A percentile compares a stretch with the other conserved stretches of the same genome.
phyloP scores from a whole-genome alignment of 192 early-diverging fungal species.

The Coemansia sp. region DNA sequence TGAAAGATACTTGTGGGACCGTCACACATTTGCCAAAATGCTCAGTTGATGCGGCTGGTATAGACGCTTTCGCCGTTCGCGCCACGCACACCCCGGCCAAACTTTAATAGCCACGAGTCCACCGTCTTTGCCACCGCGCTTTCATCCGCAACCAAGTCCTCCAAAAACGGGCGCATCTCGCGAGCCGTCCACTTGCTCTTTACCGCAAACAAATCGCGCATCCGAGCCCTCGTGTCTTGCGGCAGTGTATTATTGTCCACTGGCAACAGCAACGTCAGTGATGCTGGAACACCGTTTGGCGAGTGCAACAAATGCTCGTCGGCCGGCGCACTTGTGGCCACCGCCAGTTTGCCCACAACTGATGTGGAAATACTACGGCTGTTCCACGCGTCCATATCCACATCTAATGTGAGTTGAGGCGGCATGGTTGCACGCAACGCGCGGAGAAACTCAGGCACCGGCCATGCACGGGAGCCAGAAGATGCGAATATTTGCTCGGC shows the following conservation, averaged over 20 bases:
- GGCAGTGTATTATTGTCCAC: conserved; percentile 28
- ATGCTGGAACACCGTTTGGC: conserved; percentile 8
- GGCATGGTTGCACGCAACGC: conserved; percentile 44
- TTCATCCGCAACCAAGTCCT: conserved; percentile 34
- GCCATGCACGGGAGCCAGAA: conserved; percentile 36
- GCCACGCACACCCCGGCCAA: conserved; percentile 28
- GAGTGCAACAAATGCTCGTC: conserved; percentile 26
- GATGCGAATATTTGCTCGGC: conserved; percentile 47
- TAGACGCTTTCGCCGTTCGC: conserved; percentile 37
- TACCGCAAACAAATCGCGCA: conserved; percentile 39
- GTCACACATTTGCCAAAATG: not conserved
- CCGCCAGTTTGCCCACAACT: conserved; percentile 43
- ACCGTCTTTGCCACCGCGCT: conserved; percentile 21
- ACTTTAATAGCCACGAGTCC: conserved; percentile 46
- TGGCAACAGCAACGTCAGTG: conserved; percentile 25
- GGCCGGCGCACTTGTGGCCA: conserved; percentile 21
- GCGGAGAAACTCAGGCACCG: conserved; percentile 30
- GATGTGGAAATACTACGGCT: conserved; percentile 31
- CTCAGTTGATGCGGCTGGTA: conserved; percentile 26
- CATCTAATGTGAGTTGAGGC: conserved; percentile 28
- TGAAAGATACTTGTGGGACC: no score
- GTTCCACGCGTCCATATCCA: conserved; percentile 16
- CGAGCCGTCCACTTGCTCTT: conserved; percentile 30
- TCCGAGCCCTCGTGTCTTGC: conserved; percentile 24
- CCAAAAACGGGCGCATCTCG: conserved; percentile 44